Evolutionary conservation across 257 asterid species (phyloP).

Genomic region (Solanum piurae): DNA sequence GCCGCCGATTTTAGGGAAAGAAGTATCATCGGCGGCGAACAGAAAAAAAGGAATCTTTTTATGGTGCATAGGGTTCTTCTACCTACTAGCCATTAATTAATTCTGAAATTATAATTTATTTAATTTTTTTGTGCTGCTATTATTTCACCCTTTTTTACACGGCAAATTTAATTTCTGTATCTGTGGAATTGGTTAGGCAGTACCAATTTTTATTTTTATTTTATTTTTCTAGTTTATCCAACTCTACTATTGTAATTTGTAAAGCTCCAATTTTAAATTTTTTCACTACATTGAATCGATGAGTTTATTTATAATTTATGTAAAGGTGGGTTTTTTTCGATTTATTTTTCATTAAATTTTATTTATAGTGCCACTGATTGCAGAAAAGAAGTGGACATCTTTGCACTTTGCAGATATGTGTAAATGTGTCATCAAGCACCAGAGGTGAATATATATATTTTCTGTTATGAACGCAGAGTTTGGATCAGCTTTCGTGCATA

Average conservation of each 20-base stretch:
- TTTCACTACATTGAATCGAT: background rate
- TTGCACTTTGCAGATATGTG: background rate
- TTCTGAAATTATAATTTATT: background rate
- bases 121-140: background rate
- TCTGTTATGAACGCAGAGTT: too few species aligned
- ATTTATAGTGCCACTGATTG: background rate
- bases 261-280: conserved; percentile 7
- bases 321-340: background rate
- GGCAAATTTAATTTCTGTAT: conserved; percentile 14
- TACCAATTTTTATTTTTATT: background rate
- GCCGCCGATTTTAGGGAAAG: conserved; percentile 38
- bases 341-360: background rate
- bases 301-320: background rate
- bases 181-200: conserved; percentile 3
- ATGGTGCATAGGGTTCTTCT: conserved; percentile 41
- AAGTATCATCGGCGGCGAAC: conserved; percentile 16
- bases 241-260: conserved; percentile 27
- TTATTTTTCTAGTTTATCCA: conserved; percentile 8
- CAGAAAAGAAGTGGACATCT: background rate
- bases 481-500: too few species aligned
- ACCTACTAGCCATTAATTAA: conserved; percentile 20
- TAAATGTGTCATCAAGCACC: background rate
- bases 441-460: background rate
- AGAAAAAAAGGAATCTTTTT: conserved; percentile 11
- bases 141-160: conserved; percentile 16